Evolutionary conservation across 768 basidiomycete species (phyloP).

Genomic region (Suillus alpinus): DNA sequence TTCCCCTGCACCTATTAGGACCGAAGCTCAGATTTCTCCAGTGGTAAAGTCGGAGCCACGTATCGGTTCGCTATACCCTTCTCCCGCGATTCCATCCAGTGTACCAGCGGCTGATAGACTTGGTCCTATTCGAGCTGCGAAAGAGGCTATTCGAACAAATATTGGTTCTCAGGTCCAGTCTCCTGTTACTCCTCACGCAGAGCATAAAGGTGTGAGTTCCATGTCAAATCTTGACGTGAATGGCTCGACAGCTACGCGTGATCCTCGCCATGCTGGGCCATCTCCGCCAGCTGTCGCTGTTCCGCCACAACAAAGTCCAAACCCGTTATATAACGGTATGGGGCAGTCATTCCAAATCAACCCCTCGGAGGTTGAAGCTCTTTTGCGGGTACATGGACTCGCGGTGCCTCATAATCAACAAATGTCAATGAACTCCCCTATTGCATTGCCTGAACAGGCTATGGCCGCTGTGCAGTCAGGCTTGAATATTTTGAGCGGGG

Average conservation of each 20-base stretch:
- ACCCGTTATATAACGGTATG: neutral
- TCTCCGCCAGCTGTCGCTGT: neutral
- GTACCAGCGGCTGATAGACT: conserved; percentile 22
- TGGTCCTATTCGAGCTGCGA: conserved; percentile 32
- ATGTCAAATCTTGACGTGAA: neutral
- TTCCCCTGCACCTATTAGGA: neutral
- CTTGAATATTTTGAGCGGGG: neutral
- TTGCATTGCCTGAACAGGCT: neutral
- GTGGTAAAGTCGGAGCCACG: conserved; percentile 19
- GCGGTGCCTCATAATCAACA: conserved; percentile 10
- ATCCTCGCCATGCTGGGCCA: conserved; percentile 8
- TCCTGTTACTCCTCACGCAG: conserved; percentile 5
- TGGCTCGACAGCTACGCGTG: neutral
- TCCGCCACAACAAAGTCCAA: neutral
- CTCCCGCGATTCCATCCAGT: conserved; percentile 8
- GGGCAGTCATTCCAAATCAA: conserved; percentile 5
- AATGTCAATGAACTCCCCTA: neutral
- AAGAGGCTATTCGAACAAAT: conserved; percentile 21
- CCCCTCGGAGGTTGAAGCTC: conserved; percentile 11
- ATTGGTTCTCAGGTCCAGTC: conserved; percentile 8
- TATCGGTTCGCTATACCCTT: neutral
- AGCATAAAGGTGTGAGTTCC: neutral
- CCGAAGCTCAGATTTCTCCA: conserved; percentile 12
- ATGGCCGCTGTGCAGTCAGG: neutral
- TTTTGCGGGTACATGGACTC: conserved; percentile 10